These are phyloP conservation scores for Thraustotheca clavata DNA, from an alignment of 352 stramenopile genomes.

Conservation along the genomic window DNA sequence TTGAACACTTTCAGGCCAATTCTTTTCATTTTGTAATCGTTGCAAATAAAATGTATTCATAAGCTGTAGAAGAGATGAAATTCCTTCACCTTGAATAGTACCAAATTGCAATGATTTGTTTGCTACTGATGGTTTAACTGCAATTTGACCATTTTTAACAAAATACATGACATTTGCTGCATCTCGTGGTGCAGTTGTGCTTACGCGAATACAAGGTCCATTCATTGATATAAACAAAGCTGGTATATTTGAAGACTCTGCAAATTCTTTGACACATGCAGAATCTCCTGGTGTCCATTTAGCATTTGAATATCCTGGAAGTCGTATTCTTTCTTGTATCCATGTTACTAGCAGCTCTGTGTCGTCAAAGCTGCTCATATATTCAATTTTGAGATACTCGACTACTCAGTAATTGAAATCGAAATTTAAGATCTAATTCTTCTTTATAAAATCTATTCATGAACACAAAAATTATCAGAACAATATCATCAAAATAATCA, in stretches of 20 bases:
- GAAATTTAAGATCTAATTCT: too few relatives aligned
- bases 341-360: constrained; percentile 77
- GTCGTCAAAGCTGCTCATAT: constrained; percentile 81
- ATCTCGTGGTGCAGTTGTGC: constrained; percentile 34
- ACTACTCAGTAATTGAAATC: too few relatives aligned
- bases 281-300: constrained; percentile 69
- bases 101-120: constrained; percentile 59
- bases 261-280: constrained; percentile 76
- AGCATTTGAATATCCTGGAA: constrained; percentile 60
- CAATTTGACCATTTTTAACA: constrained; percentile 75
- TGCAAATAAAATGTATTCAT: constrained; percentile 82
- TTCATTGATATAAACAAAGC: constrained; percentile 64
- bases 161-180: constrained; percentile 71
- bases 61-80: constrained; percentile 69
- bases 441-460: too few relatives aligned
- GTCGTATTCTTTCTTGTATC: constrained; percentile 70
- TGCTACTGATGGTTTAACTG: constrained; percentile 52
- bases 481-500: too few relatives aligned
- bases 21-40: constrained; percentile 61
- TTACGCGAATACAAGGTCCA: background rate
- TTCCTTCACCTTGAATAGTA: constrained; percentile 67
- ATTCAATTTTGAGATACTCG: too few relatives aligned
- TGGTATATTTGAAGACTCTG: constrained; percentile 53
- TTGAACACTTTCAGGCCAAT: constrained; percentile 90
- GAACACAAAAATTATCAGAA: too few relatives aligned